Base-by-base conservation (phyloP, 768 basidiomycete species). In the Pleurotus djamor region DNA sequence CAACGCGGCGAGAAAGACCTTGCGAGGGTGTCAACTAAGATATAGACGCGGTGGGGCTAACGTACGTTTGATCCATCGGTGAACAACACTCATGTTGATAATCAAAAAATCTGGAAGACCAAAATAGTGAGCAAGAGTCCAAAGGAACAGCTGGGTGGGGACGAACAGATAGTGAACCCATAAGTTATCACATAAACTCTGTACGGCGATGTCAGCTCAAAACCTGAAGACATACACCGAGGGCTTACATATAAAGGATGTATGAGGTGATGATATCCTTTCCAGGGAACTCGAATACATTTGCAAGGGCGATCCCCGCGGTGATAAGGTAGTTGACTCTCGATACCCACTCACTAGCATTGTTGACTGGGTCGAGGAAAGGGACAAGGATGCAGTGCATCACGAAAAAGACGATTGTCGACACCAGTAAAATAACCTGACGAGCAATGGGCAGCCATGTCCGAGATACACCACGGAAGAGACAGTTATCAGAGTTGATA, bases 321-420 rank as follows among this genome's bases (percentile, higher is more conserved):
- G 89, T 88, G 33, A 80, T 66, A 44, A 91, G 77, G 69, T 90
- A 93, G 68, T 88, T 88, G 48, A 88, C 68, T 52, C 91, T 72
- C 47, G 88, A 89, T 9, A 80, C 79, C 83, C 86, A 89, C 77
- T 91, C 89, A 68, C 84, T 87, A 1, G 88, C 87, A 69, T 91
- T 91, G 68, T 83, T 83, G 59, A 87, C 80, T 16, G 88, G 87
- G 65, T 90, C 83, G 59, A 86, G 65, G 68, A 91, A 91, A 5
- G 89, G 88, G 0, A 78, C 77, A 55, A 83, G 72, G 33, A 81
- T 66, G 63, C 85, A 87, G 64, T 91, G 89, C 3, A 82, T 66
- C 32, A 80, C 60, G 66, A 91, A 88, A 67, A 88, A 91, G 10
- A 75, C 72, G 12, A 83, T 63, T 57, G 85, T 85, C 36, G 83